Evolutionary conservation across 768 basidiomycete genomes (phyloP).

Genomic region (Mycena albidolilacea): DNA sequence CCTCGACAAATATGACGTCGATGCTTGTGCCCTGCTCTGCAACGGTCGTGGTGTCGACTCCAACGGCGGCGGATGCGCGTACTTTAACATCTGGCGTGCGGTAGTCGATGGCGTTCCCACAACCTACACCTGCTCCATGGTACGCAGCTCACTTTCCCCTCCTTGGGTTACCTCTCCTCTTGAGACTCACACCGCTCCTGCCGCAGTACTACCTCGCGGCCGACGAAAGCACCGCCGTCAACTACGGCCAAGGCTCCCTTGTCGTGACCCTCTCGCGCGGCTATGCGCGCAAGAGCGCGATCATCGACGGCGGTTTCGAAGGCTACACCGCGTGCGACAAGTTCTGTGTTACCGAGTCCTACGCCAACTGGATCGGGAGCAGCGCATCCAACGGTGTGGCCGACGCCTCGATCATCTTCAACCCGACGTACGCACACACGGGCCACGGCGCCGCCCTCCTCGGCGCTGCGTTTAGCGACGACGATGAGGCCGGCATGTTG

Average conservation of each 20-base stretch:
- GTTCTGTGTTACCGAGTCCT: conserved; percentile 33
- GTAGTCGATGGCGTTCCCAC: conserved; percentile 1
- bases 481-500: conserved; percentile 27
- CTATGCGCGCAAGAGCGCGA: conserved; percentile 21
- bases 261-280: conserved; percentile 34
- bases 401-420: conserved; percentile 39
- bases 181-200: background rate
- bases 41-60: background rate
- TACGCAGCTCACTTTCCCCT: background rate
- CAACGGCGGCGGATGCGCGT: background rate
- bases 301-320: background rate
- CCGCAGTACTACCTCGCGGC: conserved; percentile 32
- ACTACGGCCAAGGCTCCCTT: conserved; percentile 17
- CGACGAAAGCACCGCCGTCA: conserved; percentile 25
- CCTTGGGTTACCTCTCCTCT: background rate
- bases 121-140: background rate
- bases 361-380: conserved; percentile 37
- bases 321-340: background rate
- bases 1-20: background rate
- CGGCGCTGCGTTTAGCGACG: background rate
- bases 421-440: conserved; percentile 30
- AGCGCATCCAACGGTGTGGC: conserved; percentile 2
- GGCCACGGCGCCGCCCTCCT: conserved; percentile 28
- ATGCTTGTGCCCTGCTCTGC: background rate
- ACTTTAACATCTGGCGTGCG: conserved; percentile 1